These are phyloP conservation scores for Ascochyta koolunga DNA, from an alignment of 2,329 filamentous ascomycete genomes.

Conservation along the genomic window DNA sequence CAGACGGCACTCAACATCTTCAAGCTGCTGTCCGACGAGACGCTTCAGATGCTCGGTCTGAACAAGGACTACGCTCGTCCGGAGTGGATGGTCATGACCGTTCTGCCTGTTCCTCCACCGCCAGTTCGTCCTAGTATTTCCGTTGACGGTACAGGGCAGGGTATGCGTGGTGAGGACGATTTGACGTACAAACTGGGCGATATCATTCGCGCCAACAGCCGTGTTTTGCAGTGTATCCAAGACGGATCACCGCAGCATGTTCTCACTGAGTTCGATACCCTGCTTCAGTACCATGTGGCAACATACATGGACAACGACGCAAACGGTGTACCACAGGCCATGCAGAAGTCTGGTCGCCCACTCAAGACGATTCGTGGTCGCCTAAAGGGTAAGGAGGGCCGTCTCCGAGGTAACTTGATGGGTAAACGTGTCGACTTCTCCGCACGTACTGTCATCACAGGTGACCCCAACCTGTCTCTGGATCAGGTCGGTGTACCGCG, in stretches of 20 bases:
- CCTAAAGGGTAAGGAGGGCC: slow-evolving; percentile 98
- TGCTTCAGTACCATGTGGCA: slow-evolving; percentile 96
- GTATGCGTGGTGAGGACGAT: slow-evolving; percentile 96
- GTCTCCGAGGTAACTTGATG: slow-evolving; percentile 98
- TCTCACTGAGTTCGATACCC: slow-evolving; percentile 83
- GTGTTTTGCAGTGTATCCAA: slow-evolving; percentile 86
- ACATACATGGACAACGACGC: slow-evolving; percentile 99
- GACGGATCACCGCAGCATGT: slow-evolving; percentile 94
- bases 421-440: slow-evolving; percentile 96
- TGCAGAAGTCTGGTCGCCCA: slow-evolving; percentile 96
- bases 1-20: slow-evolving; percentile 86
- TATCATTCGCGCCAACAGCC: slow-evolving; percentile 96
- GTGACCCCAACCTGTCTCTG: slow-evolving; percentile 93
- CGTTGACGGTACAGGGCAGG: slow-evolving; percentile 90
- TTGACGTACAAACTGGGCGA: slow-evolving; percentile 99
- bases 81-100: slow-evolving; percentile 97
- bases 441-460: slow-evolving; percentile 98
- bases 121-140: slow-evolving; percentile 96
- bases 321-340: slow-evolving; percentile 88
- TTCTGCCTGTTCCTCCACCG: slow-evolving; percentile 92
- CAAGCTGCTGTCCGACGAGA: slow-evolving; percentile 79
- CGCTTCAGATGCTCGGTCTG: slow-evolving; percentile 85
- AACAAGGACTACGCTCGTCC: slow-evolving; percentile 95
- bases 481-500: slow-evolving; percentile 97
- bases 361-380: slow-evolving; percentile 96